Evolutionary conservation across 2,329 filamentous ascomycete species (phyloP), one percentile per base, ranked within the genome.

Genomic region (Rhynchosporium graminicola): DNA sequence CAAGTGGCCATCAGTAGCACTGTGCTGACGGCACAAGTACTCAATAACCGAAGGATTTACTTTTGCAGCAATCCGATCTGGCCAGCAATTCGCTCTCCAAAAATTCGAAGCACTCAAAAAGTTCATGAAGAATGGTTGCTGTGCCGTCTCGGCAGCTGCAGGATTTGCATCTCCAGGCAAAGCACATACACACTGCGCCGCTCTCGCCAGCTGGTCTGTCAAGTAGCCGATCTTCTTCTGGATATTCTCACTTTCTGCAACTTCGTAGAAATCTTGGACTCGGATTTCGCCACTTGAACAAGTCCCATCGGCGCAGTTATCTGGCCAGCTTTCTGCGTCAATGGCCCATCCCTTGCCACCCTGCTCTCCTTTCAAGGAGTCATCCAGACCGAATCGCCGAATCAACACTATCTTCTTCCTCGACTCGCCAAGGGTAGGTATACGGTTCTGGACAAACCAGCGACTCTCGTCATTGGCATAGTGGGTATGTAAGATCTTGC

Each of bases 181-280:
- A 50, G 75, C 79, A 67, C 77, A 83, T 38, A 74, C 69, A 61
- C 79, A 78, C 71, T 82, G 80, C 40, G 83, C 83, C 4, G 92
- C 86, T 36, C 92, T 86, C 73, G 89, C 87, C 52, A 97, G 85
- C 70, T 97, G 92, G 29, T 87, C 87, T 63, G 83, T 87, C 59
- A 86, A 86, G 71, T 87, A 87, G 47, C 81, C 77, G 63, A 96
- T 89, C 81, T 98, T 99, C 76, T 87, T 86, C 43, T 88, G 81
- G 63, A 98, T 94, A 69, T 88, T 89, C 63, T 85, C 80, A 28
- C 84, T 86, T 75, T 92, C 86, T 51, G 88, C 78, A 40, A 99
- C 87, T 73, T 96, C 92, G 80, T 96, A 98, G 76, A 94, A 97
- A 78, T 98, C 95, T 78, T 98, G 95, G 47, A 98, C 87, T 67